These are phyloP conservation scores for Eimeria sp. DNA, from an alignment of 169 alveolate genomes.

Conservation along the genomic window DNA sequence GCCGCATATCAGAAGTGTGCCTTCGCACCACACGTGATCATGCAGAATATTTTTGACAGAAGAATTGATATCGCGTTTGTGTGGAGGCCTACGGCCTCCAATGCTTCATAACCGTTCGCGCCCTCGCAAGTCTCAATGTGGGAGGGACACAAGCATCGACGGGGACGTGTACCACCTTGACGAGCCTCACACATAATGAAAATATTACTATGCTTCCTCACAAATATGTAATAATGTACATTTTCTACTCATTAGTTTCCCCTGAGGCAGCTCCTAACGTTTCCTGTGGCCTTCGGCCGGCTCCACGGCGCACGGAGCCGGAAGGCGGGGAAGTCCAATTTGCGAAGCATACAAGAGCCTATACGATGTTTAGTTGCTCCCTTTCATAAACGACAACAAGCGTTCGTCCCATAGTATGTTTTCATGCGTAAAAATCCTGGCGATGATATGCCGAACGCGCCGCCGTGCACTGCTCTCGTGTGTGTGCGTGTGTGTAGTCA, in stretches of 20 bases:
- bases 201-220: neutral
- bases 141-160: conserved; percentile 18
- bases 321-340: neutral
- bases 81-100: neutral
- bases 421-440: neutral
- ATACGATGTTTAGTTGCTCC: neutral
- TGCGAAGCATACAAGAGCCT: neutral
- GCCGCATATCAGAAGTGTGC: neutral
- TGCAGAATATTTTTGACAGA: neutral
- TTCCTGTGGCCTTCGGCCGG: neutral
- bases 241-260: neutral
- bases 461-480: neutral
- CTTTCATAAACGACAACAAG: neutral
- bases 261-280: neutral
- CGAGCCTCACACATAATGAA: neutral
- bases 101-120: neutral
- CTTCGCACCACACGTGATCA: neutral
- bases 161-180: neutral
- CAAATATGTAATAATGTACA: neutral
- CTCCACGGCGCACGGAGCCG: neutral
- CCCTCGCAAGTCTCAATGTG: neutral
- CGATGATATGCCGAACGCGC: neutral
- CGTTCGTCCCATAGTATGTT: neutral
- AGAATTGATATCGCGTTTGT: neutral
- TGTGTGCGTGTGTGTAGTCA: neutral